Evolutionary conservation across 257 asterid species (phyloP), one percentile per base, ranked within the genome.

Genomic region (Capsicum rhomboideum): DNA sequence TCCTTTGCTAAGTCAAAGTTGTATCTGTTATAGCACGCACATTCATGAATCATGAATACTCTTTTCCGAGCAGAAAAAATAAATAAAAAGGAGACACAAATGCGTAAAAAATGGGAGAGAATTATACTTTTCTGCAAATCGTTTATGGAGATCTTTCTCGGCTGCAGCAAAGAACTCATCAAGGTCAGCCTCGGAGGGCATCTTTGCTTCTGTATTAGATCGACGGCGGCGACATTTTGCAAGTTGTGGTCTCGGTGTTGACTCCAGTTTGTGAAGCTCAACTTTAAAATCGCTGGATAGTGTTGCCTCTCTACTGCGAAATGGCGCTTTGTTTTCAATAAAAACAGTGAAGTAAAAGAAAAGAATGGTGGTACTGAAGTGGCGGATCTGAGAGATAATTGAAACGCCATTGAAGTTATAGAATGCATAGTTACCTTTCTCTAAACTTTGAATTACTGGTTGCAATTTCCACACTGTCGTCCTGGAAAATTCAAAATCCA

Each of bases 1-100:
- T 93, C 98, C 86, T 91, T 87, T 86, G 86, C 86, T 79, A 94
- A 78, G 89, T 94, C 96, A 67, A 71, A 94, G 87, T 94, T 94
- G 86, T 93, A 94, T 92, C 98, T 94, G 85, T 87, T 86, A 53
- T 49, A 42, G 29, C 58, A 42, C 14, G 83, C 29, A 79, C 20
- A 63, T 63, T 50, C 50, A 83, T 78, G 66, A 59, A 53, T 42
- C 46, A 16, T 13, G 11, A 40, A 46, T 12, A 34, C 23, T 10
- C 50, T 9, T 37, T 68, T 31, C 13, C 49, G 49, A 67, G 28
- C 5, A 10, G 6, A 54, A 68, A 16, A 11, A 20, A 20, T 13
- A 16, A 67, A 11, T 37, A 16, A 31, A 4, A 20, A 31, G 4
- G 4, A 0, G 23, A 66, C 1, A 66, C 7, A 18, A 64, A 28